These are phyloP conservation scores for Tillandsia leiboldiana DNA, from an alignment of 176 grass and related monocot species.

Conservation along the genomic window DNA sequence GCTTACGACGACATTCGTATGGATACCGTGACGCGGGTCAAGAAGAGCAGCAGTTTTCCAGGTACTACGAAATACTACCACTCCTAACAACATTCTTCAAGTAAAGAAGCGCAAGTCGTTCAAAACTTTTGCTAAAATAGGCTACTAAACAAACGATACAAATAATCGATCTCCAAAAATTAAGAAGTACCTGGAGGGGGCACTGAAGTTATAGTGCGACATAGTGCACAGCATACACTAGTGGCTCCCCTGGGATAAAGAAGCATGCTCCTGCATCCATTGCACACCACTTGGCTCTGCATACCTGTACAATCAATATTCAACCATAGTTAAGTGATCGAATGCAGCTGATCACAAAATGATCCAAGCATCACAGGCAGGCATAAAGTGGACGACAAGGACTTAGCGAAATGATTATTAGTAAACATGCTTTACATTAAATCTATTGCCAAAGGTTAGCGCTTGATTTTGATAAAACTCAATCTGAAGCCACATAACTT, in stretches of 20 bases:
- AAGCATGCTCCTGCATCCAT: conserved; percentile 51
- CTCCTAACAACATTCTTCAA: too few species aligned
- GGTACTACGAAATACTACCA: too few species aligned
- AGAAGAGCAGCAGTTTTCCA: too few species aligned
- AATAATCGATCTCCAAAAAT: not conserved
- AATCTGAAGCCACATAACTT: too few species aligned
- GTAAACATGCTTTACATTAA: too few species aligned
- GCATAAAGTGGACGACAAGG: too few species aligned
- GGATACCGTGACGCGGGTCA: too few species aligned
- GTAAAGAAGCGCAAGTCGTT: not conserved
- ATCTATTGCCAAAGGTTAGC: too few species aligned
- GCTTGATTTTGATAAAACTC: not conserved
- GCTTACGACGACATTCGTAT: too few species aligned
- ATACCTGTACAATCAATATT: conserved; percentile 25
- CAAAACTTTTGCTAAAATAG: not conserved
- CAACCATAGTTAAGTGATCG: not conserved
- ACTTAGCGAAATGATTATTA: too few species aligned
- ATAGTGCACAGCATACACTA: conserved; percentile 71
- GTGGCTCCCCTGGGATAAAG: conserved; percentile 60
- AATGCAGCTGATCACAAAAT: not conserved
- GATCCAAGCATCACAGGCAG: not conserved
- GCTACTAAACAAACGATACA: too few species aligned
- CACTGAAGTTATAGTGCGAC: conserved; percentile 54
- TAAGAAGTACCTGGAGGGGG: conserved; percentile 42
- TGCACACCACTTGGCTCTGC: conserved; percentile 86